A percentile compares a stretch with the other conserved stretches of the same genome.
phyloP scores from a whole-genome alignment of 176 grass and related monocot genomes.

The Pontederia crassipes region DNA sequence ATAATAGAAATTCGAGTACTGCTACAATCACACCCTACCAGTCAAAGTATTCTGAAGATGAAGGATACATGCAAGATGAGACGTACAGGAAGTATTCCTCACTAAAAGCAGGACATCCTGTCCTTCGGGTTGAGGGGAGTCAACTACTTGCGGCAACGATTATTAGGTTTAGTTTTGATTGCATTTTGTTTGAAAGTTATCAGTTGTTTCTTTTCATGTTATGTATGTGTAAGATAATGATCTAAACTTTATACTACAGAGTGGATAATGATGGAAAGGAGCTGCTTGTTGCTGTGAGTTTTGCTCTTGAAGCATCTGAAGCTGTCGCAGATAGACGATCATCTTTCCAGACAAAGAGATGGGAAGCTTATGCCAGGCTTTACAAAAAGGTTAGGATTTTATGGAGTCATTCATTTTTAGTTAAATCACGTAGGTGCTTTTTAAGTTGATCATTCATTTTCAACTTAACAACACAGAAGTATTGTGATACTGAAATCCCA shows the following conservation, averaged over 20 bases:
- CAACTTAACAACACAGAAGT: too few species aligned
- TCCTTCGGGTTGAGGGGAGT: conserved; percentile 78
- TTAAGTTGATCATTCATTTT: too few species aligned
- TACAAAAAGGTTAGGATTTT: conserved; percentile 70
- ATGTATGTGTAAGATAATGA: background rate
- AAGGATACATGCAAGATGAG: conserved; percentile 38
- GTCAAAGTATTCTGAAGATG: conserved; percentile 62
- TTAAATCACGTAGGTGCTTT: too few species aligned
- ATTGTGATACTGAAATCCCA: too few species aligned
- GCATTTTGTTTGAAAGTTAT: background rate
- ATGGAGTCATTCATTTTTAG: background rate
- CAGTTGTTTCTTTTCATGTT: background rate
- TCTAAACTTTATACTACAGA: conserved; percentile 36
- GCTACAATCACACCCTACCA: conserved; percentile 32
- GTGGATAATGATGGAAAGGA: conserved; percentile 81
- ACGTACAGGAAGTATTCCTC: conserved; percentile 65
- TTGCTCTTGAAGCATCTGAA: conserved; percentile 90
- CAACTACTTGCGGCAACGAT: conserved; percentile 79
- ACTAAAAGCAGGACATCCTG: conserved; percentile 84
- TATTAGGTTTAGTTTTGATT: conserved; percentile 45
- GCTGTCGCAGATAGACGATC: conserved; percentile 70
- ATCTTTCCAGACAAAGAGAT: conserved; percentile 72
- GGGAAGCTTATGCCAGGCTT: conserved; percentile 91
- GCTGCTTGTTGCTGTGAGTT: conserved; percentile 90
- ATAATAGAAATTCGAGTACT: conserved; percentile 30